Base-by-base conservation (phyloP, 345 rosid species). In the Draba incana region DNA sequence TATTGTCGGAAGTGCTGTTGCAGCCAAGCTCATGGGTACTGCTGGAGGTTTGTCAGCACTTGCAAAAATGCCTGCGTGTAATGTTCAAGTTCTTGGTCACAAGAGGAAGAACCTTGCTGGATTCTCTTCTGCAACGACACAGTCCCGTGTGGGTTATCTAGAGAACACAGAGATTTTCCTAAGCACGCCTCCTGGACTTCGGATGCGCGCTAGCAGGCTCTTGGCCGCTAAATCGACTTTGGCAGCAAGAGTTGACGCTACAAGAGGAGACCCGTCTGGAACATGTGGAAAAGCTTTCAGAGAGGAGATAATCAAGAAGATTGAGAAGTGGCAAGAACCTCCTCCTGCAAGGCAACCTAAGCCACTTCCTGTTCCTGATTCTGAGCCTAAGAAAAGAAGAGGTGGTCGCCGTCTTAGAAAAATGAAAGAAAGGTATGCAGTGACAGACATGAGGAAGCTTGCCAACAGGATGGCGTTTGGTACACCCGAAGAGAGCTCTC, bases 391-490 rank as follows among this genome's bases (percentile, higher is more conserved):
- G 72, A 91, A 91, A 42, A 89, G 89, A 82, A 87, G 99, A 62
- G 99, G 99, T 80, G 98, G 98, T 54, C 92, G 97, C 30, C 90
- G 99, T 62, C 75, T 87, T 47, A 85, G 96, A 71, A 94, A 94
- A 87, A 86, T 91, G 99, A 94, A 94, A 77, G 98, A 94, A 76
- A 86, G 98, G 99, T 94, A 92, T 80, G 97, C 98, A 15, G 75
- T 94, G 66, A 92, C 98, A 44, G 99, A 94, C 68, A 92, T 89
- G 92, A 85, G 99, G 77, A 94, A 94, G 81, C 82, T 92, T 51
- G 99, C 99, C 61, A 94, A 92, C 67, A 89, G 97, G 78, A 94
- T 94, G 99, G 91, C 85, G 33, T 94, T 94, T 76, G 97, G 99
- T 65, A 75, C 88, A 43, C 97, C 97, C 23, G 96, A 94, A 82